These are phyloP conservation scores for Phytopythium kandeliae DNA, from an alignment of 352 stramenopile genomes.

Conservation along the genomic window DNA sequence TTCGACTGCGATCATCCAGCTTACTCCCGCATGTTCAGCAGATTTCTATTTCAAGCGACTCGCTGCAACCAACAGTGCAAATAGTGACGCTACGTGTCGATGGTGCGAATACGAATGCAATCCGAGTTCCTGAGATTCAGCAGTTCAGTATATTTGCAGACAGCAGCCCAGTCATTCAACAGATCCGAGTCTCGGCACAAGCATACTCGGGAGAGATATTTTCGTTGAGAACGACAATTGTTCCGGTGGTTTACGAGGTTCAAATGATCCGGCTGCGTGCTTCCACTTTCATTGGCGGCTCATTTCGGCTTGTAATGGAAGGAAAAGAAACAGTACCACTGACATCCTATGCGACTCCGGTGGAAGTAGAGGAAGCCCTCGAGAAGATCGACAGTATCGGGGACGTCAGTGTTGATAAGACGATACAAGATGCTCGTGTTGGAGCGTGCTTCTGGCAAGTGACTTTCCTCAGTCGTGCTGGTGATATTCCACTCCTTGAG, in stretches of 20 bases:
- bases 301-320: constrained; percentile 35
- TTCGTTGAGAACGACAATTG: constrained; percentile 26
- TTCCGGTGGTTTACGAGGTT: constrained; percentile 26
- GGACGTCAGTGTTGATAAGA: constrained; percentile 26
- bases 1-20: constrained; percentile 39
- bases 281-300: constrained; percentile 40
- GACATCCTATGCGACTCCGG: constrained; percentile 41
- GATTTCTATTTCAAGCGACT: constrained; percentile 32
- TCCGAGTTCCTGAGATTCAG: constrained; percentile 40
- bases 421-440: constrained; percentile 11
- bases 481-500: constrained; percentile 41
- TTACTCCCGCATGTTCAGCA: constrained; percentile 52
- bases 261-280: constrained; percentile 34
- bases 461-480: constrained; percentile 43
- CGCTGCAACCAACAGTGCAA: constrained; percentile 38
- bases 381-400: constrained; percentile 38
- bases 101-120: constrained; percentile 1
- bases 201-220: constrained; percentile 34
- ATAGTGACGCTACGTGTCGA: not conserved
- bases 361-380: constrained; percentile 37
- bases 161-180: constrained; percentile 30
- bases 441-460: constrained; percentile 57
- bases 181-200: constrained; percentile 22
- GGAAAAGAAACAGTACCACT: constrained; percentile 25
- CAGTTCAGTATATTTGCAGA: constrained; percentile 35